Evolutionary conservation across 208 protist species (phyloP).

Genomic region (Trypanosoma mega): DNA sequence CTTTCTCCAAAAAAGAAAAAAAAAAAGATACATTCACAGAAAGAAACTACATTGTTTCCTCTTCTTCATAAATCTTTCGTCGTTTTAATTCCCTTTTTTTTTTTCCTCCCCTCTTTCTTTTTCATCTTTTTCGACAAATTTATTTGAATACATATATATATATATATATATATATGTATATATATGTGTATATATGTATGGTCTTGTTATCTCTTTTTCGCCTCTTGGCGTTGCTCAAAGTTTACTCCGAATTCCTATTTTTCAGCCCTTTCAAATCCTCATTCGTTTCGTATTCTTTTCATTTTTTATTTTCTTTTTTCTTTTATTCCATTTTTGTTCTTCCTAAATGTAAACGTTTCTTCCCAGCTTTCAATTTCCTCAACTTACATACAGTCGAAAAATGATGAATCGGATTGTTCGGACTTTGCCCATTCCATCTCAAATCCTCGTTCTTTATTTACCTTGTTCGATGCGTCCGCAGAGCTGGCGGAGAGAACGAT

Average conservation of each 20-base stretch:
- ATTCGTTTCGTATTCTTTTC: neutral
- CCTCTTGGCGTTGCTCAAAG: too few species aligned
- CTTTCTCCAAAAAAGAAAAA: too few species aligned
- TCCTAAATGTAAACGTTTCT: neutral
- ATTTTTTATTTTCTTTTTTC: neutral
- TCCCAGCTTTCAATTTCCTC: neutral
- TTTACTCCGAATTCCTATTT: too few species aligned
- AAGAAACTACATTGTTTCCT: neutral
- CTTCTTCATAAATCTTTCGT: neutral
- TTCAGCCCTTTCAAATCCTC: too few species aligned
- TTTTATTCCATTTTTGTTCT: neutral
- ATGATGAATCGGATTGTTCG: neutral
- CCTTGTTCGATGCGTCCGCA: neutral
- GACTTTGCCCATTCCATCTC: slow-evolving; percentile 25
- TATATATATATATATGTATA: slow-evolving; percentile 14
- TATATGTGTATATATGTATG: too few species aligned
- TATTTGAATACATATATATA: slow-evolving; percentile 9
- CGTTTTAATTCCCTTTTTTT: neutral
- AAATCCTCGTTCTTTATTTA: slow-evolving; percentile 13
- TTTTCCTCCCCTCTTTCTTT: neutral
- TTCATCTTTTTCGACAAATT: neutral
- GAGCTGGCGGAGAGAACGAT: slow-evolving; percentile 15
- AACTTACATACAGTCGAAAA: slow-evolving; percentile 19
- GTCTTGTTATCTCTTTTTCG: too few species aligned
- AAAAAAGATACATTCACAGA: slow-evolving; percentile 1